Evolutionary conservation across 805 yeast species (phyloP).

Genomic region (Lachancea nothofagi): DNA sequence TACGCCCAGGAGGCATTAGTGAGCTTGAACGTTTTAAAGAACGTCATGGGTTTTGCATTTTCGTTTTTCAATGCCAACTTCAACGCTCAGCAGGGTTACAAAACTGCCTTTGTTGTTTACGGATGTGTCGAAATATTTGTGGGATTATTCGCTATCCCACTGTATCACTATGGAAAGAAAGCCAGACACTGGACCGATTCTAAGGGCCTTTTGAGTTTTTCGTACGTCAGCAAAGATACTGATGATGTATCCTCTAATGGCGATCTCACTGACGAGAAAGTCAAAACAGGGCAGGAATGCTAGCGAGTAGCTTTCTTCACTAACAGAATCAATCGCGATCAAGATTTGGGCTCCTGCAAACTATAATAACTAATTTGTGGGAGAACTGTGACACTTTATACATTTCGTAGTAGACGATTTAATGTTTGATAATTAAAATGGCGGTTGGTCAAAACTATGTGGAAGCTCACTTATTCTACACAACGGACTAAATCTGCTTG

Average conservation of each 20-base stretch:
- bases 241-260: background rate
- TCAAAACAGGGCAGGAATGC: background rate
- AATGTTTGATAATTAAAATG: too few species aligned
- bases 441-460: too few species aligned
- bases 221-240: constrained; percentile 9
- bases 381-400: too few species aligned
- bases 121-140: constrained; percentile 47
- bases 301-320: background rate
- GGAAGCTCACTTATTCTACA: too few species aligned
- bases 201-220: constrained; percentile 37
- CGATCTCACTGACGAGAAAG: too few species aligned
- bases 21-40: constrained; percentile 49
- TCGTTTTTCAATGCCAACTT: constrained; percentile 51
- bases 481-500: too few species aligned
- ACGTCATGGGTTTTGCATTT: constrained; percentile 49
- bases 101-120: constrained; percentile 45
- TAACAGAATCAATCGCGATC: too few species aligned
- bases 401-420: too few species aligned
- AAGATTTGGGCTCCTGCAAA: too few species aligned
- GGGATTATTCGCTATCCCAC: constrained; percentile 44
- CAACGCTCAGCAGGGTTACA: constrained; percentile 37
- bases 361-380: too few species aligned
- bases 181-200: constrained; percentile 48
- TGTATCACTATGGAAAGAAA: constrained; percentile 51
- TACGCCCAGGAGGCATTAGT: constrained; percentile 57